Evolutionary conservation across 2,329 filamentous ascomycete species (phyloP).

Genomic region (Botrytis elliptica): DNA sequence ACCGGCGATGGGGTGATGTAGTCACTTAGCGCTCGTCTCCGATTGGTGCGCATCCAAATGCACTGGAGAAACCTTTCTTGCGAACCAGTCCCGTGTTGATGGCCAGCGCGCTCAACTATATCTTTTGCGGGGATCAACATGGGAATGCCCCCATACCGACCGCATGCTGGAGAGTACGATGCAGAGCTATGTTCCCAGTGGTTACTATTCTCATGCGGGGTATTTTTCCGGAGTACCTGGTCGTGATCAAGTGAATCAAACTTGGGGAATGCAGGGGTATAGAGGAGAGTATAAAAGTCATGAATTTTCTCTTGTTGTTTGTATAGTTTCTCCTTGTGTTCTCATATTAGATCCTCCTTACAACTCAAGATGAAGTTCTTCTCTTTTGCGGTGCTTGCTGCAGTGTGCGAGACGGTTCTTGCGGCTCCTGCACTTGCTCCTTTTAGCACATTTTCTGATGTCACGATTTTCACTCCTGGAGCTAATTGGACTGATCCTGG

Average conservation of each 20-base stretch:
- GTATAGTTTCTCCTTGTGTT: background rate
- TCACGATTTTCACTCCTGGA: slow-evolving; percentile 35
- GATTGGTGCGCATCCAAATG: slow-evolving; percentile 12
- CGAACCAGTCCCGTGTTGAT: slow-evolving; percentile 8
- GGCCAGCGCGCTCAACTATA: background rate
- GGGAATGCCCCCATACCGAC: background rate
- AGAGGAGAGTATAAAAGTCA: slow-evolving; percentile 9
- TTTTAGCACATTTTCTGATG: slow-evolving; percentile 35
- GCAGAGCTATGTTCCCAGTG: background rate
- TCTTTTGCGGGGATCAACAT: background rate
- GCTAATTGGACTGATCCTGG: slow-evolving; percentile 36
- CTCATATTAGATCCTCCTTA: background rate
- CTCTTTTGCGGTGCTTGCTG: slow-evolving; percentile 24
- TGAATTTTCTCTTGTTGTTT: background rate
- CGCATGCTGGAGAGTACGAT: background rate
- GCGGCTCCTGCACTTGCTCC: slow-evolving; percentile 28
- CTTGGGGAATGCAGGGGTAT: background rate
- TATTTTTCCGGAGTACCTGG: slow-evolving; percentile 17
- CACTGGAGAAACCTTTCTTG: slow-evolving; percentile 16
- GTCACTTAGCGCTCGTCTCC: background rate
- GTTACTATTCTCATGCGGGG: slow-evolving; percentile 4
- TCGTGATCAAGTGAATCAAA: background rate
- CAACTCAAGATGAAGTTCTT: slow-evolving; percentile 30
- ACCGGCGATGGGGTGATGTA: background rate
- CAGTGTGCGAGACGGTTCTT: slow-evolving; percentile 26